phyloP scores from a whole-genome alignment of 2,329 filamentous ascomycete species.

The Fusarium chuoi region DNA sequence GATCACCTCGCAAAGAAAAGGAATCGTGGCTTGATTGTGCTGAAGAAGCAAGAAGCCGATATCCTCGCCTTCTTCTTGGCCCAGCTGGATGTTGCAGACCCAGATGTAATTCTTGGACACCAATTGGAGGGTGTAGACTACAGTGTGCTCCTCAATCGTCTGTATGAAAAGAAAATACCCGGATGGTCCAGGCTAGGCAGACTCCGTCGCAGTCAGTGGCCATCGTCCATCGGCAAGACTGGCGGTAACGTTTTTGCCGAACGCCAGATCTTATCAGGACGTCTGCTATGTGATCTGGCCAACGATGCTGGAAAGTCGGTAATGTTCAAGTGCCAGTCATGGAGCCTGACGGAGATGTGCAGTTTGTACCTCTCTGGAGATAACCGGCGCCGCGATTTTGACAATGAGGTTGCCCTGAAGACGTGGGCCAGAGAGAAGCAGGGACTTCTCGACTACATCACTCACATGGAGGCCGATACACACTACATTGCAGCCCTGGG shows the following conservation, averaged over 20 bases:
- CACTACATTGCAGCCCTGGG: slow-evolving; percentile 95
- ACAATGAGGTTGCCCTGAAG: slow-evolving; percentile 87
- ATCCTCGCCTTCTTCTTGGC: slow-evolving; percentile 90
- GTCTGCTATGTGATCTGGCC: slow-evolving; percentile 90
- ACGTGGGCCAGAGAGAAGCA: slow-evolving; percentile 82
- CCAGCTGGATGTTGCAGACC: slow-evolving; percentile 86
- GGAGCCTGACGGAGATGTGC: slow-evolving; percentile 98
- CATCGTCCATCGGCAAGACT: slow-evolving; percentile 83
- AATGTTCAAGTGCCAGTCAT: slow-evolving; percentile 97
- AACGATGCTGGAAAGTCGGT: slow-evolving; percentile 98
- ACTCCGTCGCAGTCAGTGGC: slow-evolving; percentile 86
- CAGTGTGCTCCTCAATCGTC: slow-evolving; percentile 85
- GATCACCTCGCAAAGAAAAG: slow-evolving; percentile 78
- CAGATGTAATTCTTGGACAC: slow-evolving; percentile 93
- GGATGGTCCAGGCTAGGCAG: slow-evolving; percentile 95
- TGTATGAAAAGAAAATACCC: slow-evolving; percentile 90
- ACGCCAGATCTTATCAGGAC: slow-evolving; percentile 86
- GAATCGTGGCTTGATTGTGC: slow-evolving; percentile 79
- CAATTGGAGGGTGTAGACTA: slow-evolving; percentile 98
- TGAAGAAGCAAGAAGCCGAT: slow-evolving; percentile 85
- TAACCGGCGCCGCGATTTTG: slow-evolving; percentile 81
- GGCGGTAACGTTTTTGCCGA: slow-evolving; percentile 94
- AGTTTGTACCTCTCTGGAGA: slow-evolving; percentile 83
- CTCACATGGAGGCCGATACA: slow-evolving; percentile 93
- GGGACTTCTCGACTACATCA: slow-evolving; percentile 91